A percentile compares a stretch with the other conserved stretches of the same genome.
These are phyloP conservation scores for Danielia oregonensis DNA, from an alignment of 805 yeast genomes.

Conservation along the genomic window DNA sequence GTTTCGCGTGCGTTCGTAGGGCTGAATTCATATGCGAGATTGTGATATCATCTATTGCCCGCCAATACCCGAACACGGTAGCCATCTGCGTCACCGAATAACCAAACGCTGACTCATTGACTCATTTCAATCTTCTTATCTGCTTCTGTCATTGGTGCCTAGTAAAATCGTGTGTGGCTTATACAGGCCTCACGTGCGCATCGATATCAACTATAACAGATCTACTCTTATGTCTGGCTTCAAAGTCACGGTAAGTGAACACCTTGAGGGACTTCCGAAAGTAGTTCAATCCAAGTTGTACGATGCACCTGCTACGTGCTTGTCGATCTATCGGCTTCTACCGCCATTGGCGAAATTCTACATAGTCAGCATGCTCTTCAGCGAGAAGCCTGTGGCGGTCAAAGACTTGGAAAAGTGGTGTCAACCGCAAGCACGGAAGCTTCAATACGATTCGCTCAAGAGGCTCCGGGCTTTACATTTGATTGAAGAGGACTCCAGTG, in stretches of 20 bases:
- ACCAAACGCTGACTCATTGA: too few relatives aligned
- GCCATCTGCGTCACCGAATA: too few relatives aligned
- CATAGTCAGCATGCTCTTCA: conserved; percentile 81
- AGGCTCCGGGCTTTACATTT: conserved; percentile 74
- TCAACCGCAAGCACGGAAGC: conserved; percentile 51
- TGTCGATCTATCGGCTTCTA: conserved; percentile 84
- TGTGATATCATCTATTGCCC: too few relatives aligned
- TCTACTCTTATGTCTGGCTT: conserved; percentile 36
- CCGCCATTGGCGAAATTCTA: conserved; percentile 89
- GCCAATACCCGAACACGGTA: too few relatives aligned
- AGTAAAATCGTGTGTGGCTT: too few relatives aligned
- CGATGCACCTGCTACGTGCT: conserved; percentile 84
- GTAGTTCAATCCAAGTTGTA: conserved; percentile 79
- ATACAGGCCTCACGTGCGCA: too few relatives aligned
- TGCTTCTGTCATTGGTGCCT: too few relatives aligned
- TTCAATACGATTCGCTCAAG: conserved; percentile 74
- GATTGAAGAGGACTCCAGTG: conserved; percentile 54
- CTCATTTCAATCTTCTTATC: too few relatives aligned
- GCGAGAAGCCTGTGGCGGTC: conserved; percentile 66
- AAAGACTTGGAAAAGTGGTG: conserved; percentile 76
- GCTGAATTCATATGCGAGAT: too few relatives aligned
- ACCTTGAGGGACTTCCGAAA: conserved; percentile 86
- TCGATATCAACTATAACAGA: too few relatives aligned
- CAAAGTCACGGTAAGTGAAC: conserved; percentile 77
- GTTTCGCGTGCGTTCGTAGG: too few relatives aligned